phyloP scores from a whole-genome alignment of 1,139 yeast species.

The Pichia sp. region DNA sequence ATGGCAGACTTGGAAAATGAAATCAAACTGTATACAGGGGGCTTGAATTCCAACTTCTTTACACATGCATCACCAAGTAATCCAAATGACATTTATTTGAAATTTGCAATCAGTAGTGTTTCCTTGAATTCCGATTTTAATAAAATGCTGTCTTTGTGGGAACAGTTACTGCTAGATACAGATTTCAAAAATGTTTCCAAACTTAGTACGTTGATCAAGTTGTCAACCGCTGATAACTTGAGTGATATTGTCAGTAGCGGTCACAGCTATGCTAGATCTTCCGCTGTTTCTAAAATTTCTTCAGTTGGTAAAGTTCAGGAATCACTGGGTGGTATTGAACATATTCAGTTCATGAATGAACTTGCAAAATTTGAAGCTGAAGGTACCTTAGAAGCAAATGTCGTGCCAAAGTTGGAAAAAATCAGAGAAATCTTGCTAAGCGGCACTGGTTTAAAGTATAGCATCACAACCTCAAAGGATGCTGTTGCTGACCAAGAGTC shows the following conservation, averaged over 20 bases:
- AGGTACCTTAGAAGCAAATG: conserved; percentile 39
- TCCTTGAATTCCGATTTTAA: conserved; percentile 59
- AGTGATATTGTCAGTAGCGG: conserved; percentile 81
- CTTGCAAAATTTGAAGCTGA: conserved; percentile 54
- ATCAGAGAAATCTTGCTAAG: conserved; percentile 40
- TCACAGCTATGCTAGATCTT: conserved; percentile 71
- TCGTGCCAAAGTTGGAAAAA: conserved; percentile 56
- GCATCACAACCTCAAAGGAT: conserved; percentile 50
- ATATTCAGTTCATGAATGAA: conserved; percentile 60
- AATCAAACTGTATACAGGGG: conserved; percentile 81
- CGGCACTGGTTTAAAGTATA: conserved; percentile 38
- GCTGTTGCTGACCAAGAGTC: conserved; percentile 35
- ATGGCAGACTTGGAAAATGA: conserved; percentile 82
- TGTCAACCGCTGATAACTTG: conserved; percentile 70
- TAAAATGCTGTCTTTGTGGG: conserved; percentile 57
- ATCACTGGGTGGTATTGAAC: conserved; percentile 61
- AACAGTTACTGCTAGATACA: conserved; percentile 60
- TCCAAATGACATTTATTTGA: conserved; percentile 36
- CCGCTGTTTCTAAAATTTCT: conserved; percentile 58
- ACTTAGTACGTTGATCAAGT: conserved; percentile 62
- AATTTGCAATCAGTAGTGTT: conserved; percentile 57
- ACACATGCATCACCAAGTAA: conserved; percentile 50
- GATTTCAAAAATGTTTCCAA: conserved; percentile 65
- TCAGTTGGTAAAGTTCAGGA: conserved; percentile 56
- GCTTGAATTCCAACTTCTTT: conserved; percentile 53